These are phyloP conservation scores for Corymbia maculata DNA, from an alignment of 345 rosid genomes.

Conservation along the genomic window DNA sequence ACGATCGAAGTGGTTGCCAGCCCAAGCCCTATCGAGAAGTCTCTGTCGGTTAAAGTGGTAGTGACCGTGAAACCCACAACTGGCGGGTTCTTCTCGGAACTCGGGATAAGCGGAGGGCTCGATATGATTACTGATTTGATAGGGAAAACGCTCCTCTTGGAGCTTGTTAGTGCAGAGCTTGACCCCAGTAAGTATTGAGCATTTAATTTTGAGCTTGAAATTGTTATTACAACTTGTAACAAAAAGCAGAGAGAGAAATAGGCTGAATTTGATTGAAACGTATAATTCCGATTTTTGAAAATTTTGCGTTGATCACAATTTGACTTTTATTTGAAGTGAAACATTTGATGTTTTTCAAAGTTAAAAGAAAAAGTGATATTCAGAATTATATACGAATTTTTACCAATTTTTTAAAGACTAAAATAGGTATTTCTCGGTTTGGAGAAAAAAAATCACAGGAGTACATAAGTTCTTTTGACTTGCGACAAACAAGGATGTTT, in stretches of 20 bases:
- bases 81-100: conserved; percentile 11
- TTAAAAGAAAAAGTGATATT: neutral
- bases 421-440: neutral
- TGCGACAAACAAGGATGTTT: neutral
- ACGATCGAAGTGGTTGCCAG: conserved; percentile 1
- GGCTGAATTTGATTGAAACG: neutral
- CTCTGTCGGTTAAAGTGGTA: conserved; percentile 13
- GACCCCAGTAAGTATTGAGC: conserved; percentile 31
- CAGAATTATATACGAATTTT: neutral
- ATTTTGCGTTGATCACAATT: neutral
- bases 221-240: neutral
- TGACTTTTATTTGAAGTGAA: neutral
- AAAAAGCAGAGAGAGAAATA: neutral
- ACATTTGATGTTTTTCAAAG: neutral
- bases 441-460: neutral
- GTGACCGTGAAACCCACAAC: conserved; percentile 22
- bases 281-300: neutral
- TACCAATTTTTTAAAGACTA: neutral
- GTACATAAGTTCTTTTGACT: neutral
- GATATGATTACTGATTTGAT: conserved; percentile 34
- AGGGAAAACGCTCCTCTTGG: conserved; percentile 35
- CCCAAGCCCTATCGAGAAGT: neutral
- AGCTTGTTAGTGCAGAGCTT: conserved; percentile 48
- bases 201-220: neutral
- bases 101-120: conserved; percentile 14